Conservation (phyloP, 192 early-diverging fungal species). For the Coemansia sp. region DNA sequence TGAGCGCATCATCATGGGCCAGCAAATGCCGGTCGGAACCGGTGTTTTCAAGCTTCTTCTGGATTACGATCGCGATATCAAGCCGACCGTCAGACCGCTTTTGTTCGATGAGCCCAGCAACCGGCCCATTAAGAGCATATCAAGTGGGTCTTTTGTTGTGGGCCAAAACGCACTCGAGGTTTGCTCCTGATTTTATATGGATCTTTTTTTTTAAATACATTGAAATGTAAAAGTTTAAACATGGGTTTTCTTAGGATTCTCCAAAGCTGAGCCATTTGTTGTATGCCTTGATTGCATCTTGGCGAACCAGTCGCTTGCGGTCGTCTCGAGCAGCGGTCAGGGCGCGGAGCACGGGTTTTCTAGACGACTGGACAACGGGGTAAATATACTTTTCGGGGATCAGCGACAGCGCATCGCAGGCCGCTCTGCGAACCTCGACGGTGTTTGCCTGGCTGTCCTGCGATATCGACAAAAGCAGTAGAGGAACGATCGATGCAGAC, state of each 20-base stretch:
- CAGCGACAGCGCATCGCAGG: slow-evolving; percentile 65
- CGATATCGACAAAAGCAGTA: slow-evolving; percentile 17
- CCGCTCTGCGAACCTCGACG: slow-evolving; percentile 65
- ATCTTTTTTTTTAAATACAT: slow-evolving; percentile 9
- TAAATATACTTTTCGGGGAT: slow-evolving; percentile 64
- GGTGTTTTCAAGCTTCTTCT: slow-evolving; percentile 92
- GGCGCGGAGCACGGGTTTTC: slow-evolving; percentile 59
- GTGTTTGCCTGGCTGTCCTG: slow-evolving; percentile 21
- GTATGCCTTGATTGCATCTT: slow-evolving; percentile 81
- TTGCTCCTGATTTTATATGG: neutral
- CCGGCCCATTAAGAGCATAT: neutral
- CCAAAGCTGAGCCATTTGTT: slow-evolving; percentile 72
- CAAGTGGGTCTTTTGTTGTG: neutral
- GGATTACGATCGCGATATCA: slow-evolving; percentile 60
- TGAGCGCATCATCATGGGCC: slow-evolving; percentile 99
- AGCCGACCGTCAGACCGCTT: slow-evolving; percentile 56
- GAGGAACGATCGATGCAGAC: slow-evolving; percentile 21
- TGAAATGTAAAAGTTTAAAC: slow-evolving; percentile 4
- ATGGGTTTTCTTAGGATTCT: slow-evolving; percentile 9
- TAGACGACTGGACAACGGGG: slow-evolving; percentile 60
- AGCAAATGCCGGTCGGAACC: slow-evolving; percentile 94
- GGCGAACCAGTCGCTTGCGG: slow-evolving; percentile 80
- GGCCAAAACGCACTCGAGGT: neutral
- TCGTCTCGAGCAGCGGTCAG: slow-evolving; percentile 76
- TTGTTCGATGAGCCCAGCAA: slow-evolving; percentile 61